Base-by-base conservation (phyloP, 495 filamentous ascomycete species). In the Corynascus novoguineensis region DNA sequence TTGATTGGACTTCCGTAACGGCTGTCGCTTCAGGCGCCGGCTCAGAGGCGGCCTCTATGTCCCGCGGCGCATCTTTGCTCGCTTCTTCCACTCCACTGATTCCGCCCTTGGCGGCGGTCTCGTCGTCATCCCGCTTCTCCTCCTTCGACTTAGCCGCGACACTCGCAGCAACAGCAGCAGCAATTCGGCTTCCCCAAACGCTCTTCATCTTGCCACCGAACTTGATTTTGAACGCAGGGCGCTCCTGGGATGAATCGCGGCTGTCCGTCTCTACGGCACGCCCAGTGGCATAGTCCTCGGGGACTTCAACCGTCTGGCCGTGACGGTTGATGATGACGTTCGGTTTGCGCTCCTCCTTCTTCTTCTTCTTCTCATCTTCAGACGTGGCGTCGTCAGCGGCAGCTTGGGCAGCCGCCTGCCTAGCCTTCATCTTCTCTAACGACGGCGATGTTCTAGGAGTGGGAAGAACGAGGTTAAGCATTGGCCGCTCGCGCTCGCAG, bases 261-360 rank as follows among this genome's bases (percentile, higher is more conserved):
- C 75, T 80, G 48, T 79, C 79, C 17, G 81, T 73, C 25, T 83
- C 81, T 32, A 79, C 83, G 63, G 24, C 56, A 15, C 81, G 81
- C 50, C 83, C 79, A 6, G 79, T 85, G 55, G 81, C 71, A 58
- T 82, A 35, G 32, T 61, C 38, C 50, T 64, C 48, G 38, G 63
- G 28, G 40, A 74, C 44, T 68, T 72, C 60, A 17, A 64, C 48
- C 32, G 44, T 56, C 38, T 63, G 44, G 32, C 60, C 60, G 15
- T 57, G 61, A n/a, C 50, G 28, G 24, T 49, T 59, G 40, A 63
- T 55, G 29, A 64, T 53, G 12, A 54, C 11, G 32, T 48, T 42
- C 10, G 55, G 38, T 37, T 64, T 60, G 29, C 50, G 53, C 51
- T 58, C 50, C 40, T 63, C 32, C 50, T 45, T 50, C 32, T 58